These are phyloP conservation scores for Chlamydomonas applanata DNA, from an alignment of 139 green algal genomes.

Conservation along the genomic window DNA sequence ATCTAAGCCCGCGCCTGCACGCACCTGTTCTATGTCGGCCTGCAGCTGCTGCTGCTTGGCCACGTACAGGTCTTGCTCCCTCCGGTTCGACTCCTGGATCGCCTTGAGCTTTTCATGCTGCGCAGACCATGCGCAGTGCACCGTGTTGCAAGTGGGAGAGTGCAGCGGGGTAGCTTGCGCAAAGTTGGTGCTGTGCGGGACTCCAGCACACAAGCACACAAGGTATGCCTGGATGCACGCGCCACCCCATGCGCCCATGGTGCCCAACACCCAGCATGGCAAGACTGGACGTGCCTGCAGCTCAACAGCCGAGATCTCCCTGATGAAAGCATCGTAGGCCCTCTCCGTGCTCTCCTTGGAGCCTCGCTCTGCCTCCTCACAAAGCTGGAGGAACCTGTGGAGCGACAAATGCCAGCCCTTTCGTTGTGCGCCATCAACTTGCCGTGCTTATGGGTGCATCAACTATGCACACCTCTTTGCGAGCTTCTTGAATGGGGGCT, in stretches of 20 bases:
- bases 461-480: conserved; percentile 39
- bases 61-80: conserved; percentile 49
- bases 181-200: background rate
- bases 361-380: conserved; percentile 7
- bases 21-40: conserved; percentile 44
- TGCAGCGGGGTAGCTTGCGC: too few relatives aligned
- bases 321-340: conserved; percentile 9
- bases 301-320: conserved; percentile 22
- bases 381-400: conserved; percentile 19
- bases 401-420: too few relatives aligned
- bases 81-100: conserved; percentile 38
- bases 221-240: background rate
- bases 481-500: conserved; percentile 53
- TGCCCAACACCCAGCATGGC: background rate
- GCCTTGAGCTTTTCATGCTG: conserved; percentile 13
- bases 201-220: background rate
- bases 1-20: background rate
- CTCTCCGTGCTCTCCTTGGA: background rate
- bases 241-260: background rate
- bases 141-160: too few relatives aligned
- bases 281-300: conserved; percentile 29
- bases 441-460: background rate
- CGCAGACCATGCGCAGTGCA: background rate
- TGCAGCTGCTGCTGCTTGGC: conserved; percentile 44
- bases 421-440: background rate